A percentile compares a stretch with the other conserved stretches of the same genome.
Conservation (phyloP, 768 basidiomycete genomes). For the Leccinum broughii region DNA sequence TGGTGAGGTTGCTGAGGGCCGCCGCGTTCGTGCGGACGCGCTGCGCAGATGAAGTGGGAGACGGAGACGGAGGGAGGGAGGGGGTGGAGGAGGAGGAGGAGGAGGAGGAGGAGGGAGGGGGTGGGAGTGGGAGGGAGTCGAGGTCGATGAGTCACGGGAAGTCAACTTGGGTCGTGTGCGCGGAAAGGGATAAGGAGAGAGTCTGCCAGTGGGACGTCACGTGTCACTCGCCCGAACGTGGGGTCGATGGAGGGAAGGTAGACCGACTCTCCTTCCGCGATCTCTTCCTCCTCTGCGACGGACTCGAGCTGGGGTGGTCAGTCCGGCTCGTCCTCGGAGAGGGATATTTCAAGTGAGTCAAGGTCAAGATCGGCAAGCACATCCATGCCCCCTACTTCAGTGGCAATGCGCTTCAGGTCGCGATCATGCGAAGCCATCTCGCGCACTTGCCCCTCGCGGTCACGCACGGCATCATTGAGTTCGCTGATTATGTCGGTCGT, state of each 20-base stretch:
- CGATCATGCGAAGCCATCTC: slow-evolving; percentile 58
- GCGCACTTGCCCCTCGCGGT: slow-evolving; percentile 80
- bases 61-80: no score
- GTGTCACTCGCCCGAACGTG: no score
- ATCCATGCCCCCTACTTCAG: slow-evolving; percentile 76
- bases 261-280: slow-evolving; percentile 43
- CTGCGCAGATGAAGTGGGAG: no score
- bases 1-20: no score
- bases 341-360: slow-evolving; percentile 56
- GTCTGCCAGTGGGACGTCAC: no score
- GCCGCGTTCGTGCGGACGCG: no score
- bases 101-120: no score
- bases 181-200: no score
- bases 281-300: slow-evolving; percentile 42
- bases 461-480: slow-evolving; percentile 71
- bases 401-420: slow-evolving; percentile 74
- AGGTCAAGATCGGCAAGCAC: slow-evolving; percentile 70
- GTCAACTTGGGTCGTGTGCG: no score
- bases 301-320: slow-evolving; percentile 30
- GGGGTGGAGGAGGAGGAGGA: no score
- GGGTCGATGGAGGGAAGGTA: slow-evolving; percentile 23
- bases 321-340: slow-evolving; percentile 32
- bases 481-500: slow-evolving; percentile 77
- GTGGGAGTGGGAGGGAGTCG: no score
- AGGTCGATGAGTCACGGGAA: no score